A percentile compares a stretch with the other conserved stretches of the same genome.
phyloP scores from a whole-genome alignment of 805 yeast species.

The Lachancea sp. region DNA sequence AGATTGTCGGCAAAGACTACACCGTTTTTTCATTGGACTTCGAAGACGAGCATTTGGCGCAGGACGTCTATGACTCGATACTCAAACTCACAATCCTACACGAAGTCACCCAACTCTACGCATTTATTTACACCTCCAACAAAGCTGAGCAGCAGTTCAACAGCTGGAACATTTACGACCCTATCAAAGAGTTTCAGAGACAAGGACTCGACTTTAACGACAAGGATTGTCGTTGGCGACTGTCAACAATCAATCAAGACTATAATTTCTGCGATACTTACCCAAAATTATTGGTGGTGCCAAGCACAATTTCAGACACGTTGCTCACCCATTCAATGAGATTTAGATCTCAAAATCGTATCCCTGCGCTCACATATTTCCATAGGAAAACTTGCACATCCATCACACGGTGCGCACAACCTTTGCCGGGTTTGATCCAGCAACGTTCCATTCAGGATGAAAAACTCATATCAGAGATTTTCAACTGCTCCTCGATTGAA shows the following conservation, averaged over 20 bases:
- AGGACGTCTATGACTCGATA: constrained; percentile 67
- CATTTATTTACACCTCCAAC: constrained; percentile 75
- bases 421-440: constrained; percentile 84
- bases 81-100: constrained; percentile 56
- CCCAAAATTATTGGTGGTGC: constrained; percentile 64
- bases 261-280: constrained; percentile 71
- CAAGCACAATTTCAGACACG: constrained; percentile 71
- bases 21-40: constrained; percentile 77
- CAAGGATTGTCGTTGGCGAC: constrained; percentile 52
- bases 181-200: constrained; percentile 58
- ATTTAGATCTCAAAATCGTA: constrained; percentile 76
- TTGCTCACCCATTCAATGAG: constrained; percentile 77
- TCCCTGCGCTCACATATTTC: constrained; percentile 77
- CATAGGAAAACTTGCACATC: constrained; percentile 65
- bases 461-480: constrained; percentile 65
- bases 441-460: constrained; percentile 90
- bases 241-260: constrained; percentile 54
- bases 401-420: constrained; percentile 87
- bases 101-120: constrained; percentile 58
- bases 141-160: constrained; percentile 53
- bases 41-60: constrained; percentile 47
- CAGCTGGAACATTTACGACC: constrained; percentile 70
- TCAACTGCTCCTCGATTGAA: constrained; percentile 46
- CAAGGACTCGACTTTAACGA: constrained; percentile 50
- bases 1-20: constrained; percentile 79